A percentile compares a stretch with the other conserved stretches of the same genome.
phyloP scores from a whole-genome alignment of 1,284 basidiomycete species.

The Microbotryum scabiosae region DNA sequence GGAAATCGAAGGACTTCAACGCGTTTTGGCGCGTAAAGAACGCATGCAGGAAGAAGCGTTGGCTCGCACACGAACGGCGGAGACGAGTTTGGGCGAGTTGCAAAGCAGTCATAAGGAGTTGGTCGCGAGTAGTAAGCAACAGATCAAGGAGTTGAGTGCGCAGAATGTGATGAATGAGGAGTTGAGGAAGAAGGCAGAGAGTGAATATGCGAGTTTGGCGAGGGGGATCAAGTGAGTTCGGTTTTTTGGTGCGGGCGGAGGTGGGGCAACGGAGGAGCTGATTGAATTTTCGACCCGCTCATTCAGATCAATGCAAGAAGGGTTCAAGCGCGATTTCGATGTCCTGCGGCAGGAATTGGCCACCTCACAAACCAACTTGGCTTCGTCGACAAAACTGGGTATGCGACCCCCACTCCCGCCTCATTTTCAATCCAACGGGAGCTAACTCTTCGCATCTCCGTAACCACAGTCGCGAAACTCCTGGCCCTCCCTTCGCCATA shows the following conservation, averaged over 20 bases:
- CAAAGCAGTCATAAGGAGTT: constrained; percentile 21
- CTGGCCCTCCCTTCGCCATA: neutral
- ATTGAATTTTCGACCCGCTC: neutral
- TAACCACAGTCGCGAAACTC: constrained; percentile 6
- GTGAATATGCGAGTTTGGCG: constrained; percentile 26
- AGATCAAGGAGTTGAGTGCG: constrained; percentile 35
- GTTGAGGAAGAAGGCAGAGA: constrained; percentile 17
- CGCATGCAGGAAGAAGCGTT: constrained; percentile 60
- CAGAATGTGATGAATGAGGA: constrained; percentile 34
- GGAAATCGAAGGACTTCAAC: constrained; percentile 76
- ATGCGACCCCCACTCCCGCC: neutral
- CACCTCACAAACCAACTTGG: constrained; percentile 11
- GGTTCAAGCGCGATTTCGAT: constrained; percentile 21
- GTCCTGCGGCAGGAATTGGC: constrained; percentile 18
- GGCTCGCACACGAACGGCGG: constrained; percentile 37
- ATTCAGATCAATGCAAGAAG: constrained; percentile 12
- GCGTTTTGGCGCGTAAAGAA: constrained; percentile 76
- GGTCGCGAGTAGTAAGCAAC: constrained; percentile 11
- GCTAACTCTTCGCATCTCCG: neutral
- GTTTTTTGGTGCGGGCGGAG: too few relatives aligned
- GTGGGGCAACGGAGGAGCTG: neutral
- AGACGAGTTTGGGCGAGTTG: constrained; percentile 26
- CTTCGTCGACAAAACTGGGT: constrained; percentile 1
- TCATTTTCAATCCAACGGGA: too few relatives aligned
- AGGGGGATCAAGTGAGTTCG: constrained; percentile 21